phyloP scores from a whole-genome alignment of 169 alveolate genomes.

The Perkinsus chesapeaki region DNA sequence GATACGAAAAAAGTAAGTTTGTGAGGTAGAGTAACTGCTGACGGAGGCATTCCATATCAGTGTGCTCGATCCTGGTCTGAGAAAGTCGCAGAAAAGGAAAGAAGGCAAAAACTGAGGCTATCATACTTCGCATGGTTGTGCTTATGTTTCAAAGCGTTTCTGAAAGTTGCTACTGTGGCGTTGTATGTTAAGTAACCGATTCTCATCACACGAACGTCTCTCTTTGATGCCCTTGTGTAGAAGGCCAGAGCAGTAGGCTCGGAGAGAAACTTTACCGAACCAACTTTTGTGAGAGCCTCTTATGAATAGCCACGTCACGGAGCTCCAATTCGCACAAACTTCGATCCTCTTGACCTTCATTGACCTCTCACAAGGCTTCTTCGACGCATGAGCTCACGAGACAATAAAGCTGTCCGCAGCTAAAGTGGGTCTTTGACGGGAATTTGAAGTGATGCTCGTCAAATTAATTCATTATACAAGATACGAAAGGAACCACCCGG shows the following conservation, averaged over 20 bases:
- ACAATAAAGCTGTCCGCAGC: too few relatives aligned
- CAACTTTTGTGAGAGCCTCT: neutral
- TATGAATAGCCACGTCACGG: neutral
- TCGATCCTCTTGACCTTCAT: too few relatives aligned
- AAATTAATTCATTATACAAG: too few relatives aligned
- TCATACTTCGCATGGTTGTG: neutral
- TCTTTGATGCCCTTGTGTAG: too few relatives aligned
- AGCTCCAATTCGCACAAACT: neutral
- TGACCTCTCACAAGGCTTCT: too few relatives aligned
- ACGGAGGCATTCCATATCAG: slow-evolving; percentile 10
- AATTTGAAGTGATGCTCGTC: too few relatives aligned
- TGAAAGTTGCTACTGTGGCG: neutral
- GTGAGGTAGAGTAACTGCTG: too few relatives aligned
- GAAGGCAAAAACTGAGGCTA: neutral
- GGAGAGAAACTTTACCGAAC: neutral
- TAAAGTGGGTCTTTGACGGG: too few relatives aligned
- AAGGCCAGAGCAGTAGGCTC: neutral
- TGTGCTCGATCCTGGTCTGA: neutral
- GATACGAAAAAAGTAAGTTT: slow-evolving; percentile 59
- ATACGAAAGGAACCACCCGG: neutral
- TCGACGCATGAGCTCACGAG: too few relatives aligned
- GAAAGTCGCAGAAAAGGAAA: slow-evolving; percentile 3
- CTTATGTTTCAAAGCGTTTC: neutral
- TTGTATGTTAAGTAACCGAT: too few relatives aligned
- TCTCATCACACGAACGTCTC: too few relatives aligned